Base-by-base conservation (phyloP, 1,139 yeast genomes). In the Kurtzmaniella quercitrusa region DNA sequence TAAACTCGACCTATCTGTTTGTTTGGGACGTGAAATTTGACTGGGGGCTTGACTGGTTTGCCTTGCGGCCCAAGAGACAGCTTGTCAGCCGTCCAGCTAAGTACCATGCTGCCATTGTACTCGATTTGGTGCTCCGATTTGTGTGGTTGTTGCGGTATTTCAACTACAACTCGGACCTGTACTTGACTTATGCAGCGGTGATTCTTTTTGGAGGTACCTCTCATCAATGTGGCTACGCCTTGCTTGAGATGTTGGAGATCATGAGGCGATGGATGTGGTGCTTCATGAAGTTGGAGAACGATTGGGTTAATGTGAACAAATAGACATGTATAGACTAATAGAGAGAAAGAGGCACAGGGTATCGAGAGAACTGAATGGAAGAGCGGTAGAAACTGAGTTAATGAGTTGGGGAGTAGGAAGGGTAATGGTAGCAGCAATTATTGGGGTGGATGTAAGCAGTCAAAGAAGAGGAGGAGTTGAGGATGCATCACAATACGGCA, bases 241-340 rank as follows among this genome's bases (percentile, higher is more conserved):
- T 74, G 7, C 62, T 88, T 42, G 95, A 91, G 55, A 55, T 79
- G 9, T 63, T 90, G 44, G 98, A 93, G 60, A 72, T 93, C 10
- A 53, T 82, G 10, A 75, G 98, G 63, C 74, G 98, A 54, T 88
- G 93, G 81, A 65, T 89, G 46, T 93, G 98, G 98, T 79, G 91
- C 42, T 79, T 88, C 53, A 69, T 91, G 57, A 84, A 94, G 59
- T 67, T 90, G 27, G 97, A 91, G 55, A 77, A 86, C 34, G 97
- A 91, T 60, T 83, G 73, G 63, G 58, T 73, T 47, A 77, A 76
- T 40, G 38, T 19, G n/a, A 40, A 19, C 38, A 27, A 25, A 44
- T 27, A 27, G 43, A 11, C 37, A 40, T 15, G 43, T 34, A 31
- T n/a, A 17, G 25, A 34, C n/a, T n/a, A n/a, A n/a, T n/a, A 25